Evolutionary conservation across 1,284 basidiomycete genomes (phyloP), one percentile per base, ranked within the genome.

Genomic region (Jaminaea rosea): DNA sequence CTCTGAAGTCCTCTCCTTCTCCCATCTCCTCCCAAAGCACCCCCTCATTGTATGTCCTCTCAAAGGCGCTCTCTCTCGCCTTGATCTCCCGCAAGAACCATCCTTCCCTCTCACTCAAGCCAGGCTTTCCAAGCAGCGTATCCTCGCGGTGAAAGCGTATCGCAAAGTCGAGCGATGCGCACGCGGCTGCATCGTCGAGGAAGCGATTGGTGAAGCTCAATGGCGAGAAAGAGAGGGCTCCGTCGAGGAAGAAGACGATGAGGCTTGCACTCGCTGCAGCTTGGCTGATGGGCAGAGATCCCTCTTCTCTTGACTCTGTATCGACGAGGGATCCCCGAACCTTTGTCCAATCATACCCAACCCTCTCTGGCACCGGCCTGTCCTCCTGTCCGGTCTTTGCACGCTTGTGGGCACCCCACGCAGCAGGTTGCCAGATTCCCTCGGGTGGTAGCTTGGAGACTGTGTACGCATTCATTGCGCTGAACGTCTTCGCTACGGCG

Each of bases 171-270:
- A 31, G 29, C 8, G 29, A 8, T 15, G 29, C 29, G 29, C 29
- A 31, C 15, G 60, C 60, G 21, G 39, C 47, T 0, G 63, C 69
- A 28, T 66, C 60, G 5, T 47, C n/a, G 27, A 73, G 29, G 13
- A 47, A 50, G 27, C 51, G 26, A 19, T 60, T 58, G 15, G 53
- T 53, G 28, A 64, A 60, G 1, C 69, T 65, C 10, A 73, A 36
- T 1, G 70, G 70, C 11, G 62, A 51, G 51, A 73, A 73, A 0
- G 62, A 56, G 2, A 73, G 46, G 1, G 59, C 60, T 7, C 56
- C 67, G 31, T 73, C 70, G 54, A 70, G 49, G 26, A 60, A 44
- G 29, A 65, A 63, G 1, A 55, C 56, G 10, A 60, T 15, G 19
- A 53, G 29, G 8, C n/a, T n/a, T n/a, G n/a, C n/a, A n/a, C n/a